Base-by-base conservation (phyloP, 2,329 filamentous ascomycete species). In the Fusarium nodosum region DNA sequence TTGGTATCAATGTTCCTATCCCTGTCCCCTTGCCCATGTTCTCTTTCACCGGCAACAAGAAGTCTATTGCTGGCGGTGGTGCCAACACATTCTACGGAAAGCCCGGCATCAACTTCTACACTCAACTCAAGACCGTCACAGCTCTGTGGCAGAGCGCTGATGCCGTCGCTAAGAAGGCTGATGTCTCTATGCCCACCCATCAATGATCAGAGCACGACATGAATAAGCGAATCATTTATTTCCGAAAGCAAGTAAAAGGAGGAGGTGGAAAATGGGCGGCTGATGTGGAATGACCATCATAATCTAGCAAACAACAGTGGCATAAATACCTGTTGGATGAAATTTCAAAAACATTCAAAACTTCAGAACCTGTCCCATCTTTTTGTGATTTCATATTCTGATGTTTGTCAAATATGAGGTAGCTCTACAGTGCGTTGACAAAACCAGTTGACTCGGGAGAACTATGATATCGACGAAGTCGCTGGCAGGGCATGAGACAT, bases 101-200 rank as follows among this genome's bases (percentile, higher is more conserved):
- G 81, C 93, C 94, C 1, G 96, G 95, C 26, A 82, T 99, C 78
- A 90, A 92, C 78, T 99, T 99, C 79, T 98, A 97, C 82, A 99
- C 96, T 5, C 96, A 98, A 83, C 88, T 92, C 77, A 98, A 99
- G 92, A 99, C 96, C 4, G 96, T 99, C 50, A 99, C 96, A 55
- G 91, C 93, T 72, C 82, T 97, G 78, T 99, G 96, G 96, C 89
- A 89, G 76, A 89, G 87, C 65, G 90, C 94, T 76, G 94, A 97
- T 82, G 94, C 93, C 1, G 87, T 96, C 50, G 90, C 89, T 57
- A 92, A 90, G 72, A 95, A 94, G 87, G 94, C 94, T 18, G 89
- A 90, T 75, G 93, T 97, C 13, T 87, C 92, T 66, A 98, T 98
- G 95, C 95, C 95, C 22, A 87, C 84, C 26, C 81, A 79, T 45